These are phyloP conservation scores for Phytophthora megakarya DNA, from an alignment of 352 stramenopile genomes.

Conservation along the genomic window DNA sequence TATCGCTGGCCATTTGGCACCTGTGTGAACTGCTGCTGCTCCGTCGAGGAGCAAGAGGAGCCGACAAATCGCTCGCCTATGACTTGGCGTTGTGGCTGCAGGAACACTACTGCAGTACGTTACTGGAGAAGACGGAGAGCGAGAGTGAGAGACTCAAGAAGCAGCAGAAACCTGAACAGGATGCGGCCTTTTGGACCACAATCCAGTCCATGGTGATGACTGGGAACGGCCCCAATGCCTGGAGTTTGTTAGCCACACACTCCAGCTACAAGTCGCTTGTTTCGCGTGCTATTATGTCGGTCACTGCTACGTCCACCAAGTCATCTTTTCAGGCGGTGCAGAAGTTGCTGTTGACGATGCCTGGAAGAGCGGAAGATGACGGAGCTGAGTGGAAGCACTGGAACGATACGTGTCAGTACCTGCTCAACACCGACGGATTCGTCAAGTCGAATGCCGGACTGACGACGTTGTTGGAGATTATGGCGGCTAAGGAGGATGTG, in stretches of 20 bases:
- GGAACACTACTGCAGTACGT: constrained; percentile 66
- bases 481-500: constrained; percentile 53
- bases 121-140: constrained; percentile 58
- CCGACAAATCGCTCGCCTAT: constrained; percentile 68
- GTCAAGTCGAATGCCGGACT: constrained; percentile 55
- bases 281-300: constrained; percentile 42
- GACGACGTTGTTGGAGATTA: constrained; percentile 58
- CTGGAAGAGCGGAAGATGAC: constrained; percentile 36
- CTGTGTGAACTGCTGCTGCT: constrained; percentile 80
- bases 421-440: constrained; percentile 60
- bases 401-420: constrained; percentile 64
- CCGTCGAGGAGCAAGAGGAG: constrained; percentile 50
- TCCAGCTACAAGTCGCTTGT: constrained; percentile 62
- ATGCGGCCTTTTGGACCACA: constrained; percentile 68
- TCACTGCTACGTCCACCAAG: constrained; percentile 49
- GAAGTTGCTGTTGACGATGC: constrained; percentile 73
- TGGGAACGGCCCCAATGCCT: constrained; percentile 55
- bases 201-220: constrained; percentile 60
- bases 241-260: constrained; percentile 63
- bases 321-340: constrained; percentile 64
- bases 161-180: constrained; percentile 41
- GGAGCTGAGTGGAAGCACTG: constrained; percentile 58
- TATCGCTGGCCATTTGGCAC: constrained; percentile 80
- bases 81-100: constrained; percentile 76
- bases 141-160: constrained; percentile 52